Base-by-base conservation (phyloP, 31 red algal genomes). In the Endocladia muricata region DNA sequence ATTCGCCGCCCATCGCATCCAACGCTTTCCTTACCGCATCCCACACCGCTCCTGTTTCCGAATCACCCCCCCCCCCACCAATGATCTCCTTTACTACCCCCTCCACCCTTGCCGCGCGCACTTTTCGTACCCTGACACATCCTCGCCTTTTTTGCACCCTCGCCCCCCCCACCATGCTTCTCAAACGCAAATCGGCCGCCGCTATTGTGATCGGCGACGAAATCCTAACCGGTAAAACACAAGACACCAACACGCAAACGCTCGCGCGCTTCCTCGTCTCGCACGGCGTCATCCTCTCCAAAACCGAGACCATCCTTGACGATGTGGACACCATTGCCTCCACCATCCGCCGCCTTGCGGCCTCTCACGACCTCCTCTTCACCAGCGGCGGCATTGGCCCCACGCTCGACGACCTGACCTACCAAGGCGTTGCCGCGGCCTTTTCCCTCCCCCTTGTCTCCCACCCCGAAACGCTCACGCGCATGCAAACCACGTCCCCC, bases 181-280 rank as follows among this genome's bases (percentile, higher is more conserved):
- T 23, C 32, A 4, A 55, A 9, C 78, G 77, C 25, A 80, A 80
- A 29, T 61, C 55, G n/a, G 79, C 78, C 3, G 87, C 78, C 7
- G 79, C 79, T 17, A 37, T 91, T 2, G 71, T 91, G 41, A 91
- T 91, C 40, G 87, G 87, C 22, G 68, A 91, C 56, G 87, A 91
- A 40, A 73, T 91, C 47, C 79, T 91, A 30, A 84, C 26, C 35
- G 87, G 87, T 30, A 91, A 91, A 47, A 78, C 75, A 35, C 61
- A 71, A 2, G 87, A 91, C 41, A 84, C 79, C 5, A 91, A 91
- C 32, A 63, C 60, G 32, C 60, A 74, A 44, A 57, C 70, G 48
- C 41, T 91, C 28, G 79, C 79, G 39, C 51, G 38, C 17, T 55
- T 58, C 36, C 62, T 91, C 0, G 70, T 74, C 22, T 47, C 44